Evolutionary conservation across 257 asterid species (phyloP).

Genomic region (Primulina eburnea): DNA sequence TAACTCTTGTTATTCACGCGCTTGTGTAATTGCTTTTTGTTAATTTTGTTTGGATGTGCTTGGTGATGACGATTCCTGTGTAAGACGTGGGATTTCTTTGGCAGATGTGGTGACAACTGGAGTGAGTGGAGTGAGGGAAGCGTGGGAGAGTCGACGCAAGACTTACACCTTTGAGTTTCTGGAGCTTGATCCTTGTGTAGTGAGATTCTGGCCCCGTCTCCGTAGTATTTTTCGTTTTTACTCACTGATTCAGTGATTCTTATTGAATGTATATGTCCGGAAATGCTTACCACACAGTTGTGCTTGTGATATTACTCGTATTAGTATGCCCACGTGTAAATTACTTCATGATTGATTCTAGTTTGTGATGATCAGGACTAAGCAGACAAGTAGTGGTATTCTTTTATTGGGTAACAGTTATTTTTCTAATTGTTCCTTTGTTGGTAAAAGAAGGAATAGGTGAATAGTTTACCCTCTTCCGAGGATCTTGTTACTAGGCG

Average conservation of each 20-base stretch:
- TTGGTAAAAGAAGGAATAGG: background rate
- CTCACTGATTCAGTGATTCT: slow-evolving; percentile 1
- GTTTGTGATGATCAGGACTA: background rate
- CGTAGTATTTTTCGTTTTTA: slow-evolving; percentile 15
- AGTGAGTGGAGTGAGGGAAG: slow-evolving; percentile 70
- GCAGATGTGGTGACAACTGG: slow-evolving; percentile 78
- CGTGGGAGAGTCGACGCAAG: slow-evolving; percentile 95
- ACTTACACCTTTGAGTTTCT: slow-evolving; percentile 79
- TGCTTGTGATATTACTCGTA: background rate
- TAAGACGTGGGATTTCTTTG: slow-evolving; percentile 14
- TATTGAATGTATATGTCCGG: background rate
- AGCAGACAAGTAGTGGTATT: background rate
- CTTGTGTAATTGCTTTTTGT: background rate
- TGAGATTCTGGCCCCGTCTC: slow-evolving; percentile 37
- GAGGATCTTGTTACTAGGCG: slow-evolving; percentile 10
- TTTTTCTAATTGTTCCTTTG: slow-evolving; percentile 8
- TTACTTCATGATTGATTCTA: background rate
- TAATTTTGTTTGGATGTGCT: slow-evolving; percentile 4
- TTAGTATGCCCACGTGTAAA: background rate
- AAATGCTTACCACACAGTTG: background rate
- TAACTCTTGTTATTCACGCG: background rate
- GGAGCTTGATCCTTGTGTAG: slow-evolving; percentile 85
- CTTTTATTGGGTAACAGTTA: background rate
- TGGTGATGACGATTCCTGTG: background rate
- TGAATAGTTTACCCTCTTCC: background rate